Conservation (phyloP, 805 yeast species). For the Schizosaccharomyces octosporus region DNA sequence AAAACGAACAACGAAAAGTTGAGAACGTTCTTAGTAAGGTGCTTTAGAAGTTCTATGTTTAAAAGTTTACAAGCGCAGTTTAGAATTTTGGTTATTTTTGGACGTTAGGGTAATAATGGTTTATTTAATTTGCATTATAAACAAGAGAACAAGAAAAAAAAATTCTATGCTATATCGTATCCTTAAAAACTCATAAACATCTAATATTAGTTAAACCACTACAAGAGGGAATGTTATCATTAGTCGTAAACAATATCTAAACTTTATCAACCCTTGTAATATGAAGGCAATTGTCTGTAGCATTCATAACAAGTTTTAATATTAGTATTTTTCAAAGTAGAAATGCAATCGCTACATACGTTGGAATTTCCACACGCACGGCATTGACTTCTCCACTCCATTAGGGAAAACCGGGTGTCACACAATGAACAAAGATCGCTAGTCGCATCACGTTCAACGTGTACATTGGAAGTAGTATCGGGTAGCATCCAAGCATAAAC, state of each 20-base stretch:
- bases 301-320: neutral
- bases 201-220: too few relatives aligned
- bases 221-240: too few relatives aligned
- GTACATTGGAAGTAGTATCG: neutral
- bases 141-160: too few relatives aligned
- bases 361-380: neutral
- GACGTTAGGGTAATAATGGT: neutral
- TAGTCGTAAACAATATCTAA: neutral
- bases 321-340: neutral
- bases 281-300: neutral
- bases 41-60: slow-evolving; percentile 3
- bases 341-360: neutral
- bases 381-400: slow-evolving; percentile 1
- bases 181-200: too few relatives aligned
- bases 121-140: neutral
- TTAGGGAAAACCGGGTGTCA: neutral
- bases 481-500: neutral
- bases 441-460: neutral
- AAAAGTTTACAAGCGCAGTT: neutral
- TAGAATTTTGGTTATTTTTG: neutral
- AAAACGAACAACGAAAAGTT: slow-evolving; percentile 6
- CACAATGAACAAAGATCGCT: neutral
- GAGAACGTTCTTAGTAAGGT: slow-evolving; percentile 10
- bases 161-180: too few relatives aligned
- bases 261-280: neutral